Base-by-base conservation (phyloP, 2,329 filamentous ascomycete genomes). In the Grosmannia serpens region DNA sequence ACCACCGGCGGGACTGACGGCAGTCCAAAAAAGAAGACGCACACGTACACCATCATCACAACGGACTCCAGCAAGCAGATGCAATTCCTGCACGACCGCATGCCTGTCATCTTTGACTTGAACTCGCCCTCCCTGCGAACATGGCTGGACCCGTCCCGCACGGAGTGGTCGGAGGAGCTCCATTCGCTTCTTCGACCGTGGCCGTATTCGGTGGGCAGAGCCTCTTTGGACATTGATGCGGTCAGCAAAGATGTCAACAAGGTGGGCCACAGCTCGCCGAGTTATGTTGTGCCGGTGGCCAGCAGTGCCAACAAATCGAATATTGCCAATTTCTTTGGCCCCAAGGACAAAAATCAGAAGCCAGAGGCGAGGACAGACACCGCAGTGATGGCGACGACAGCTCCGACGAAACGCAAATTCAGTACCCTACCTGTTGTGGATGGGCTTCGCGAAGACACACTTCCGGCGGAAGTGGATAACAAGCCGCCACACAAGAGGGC, bases 11-110 rank as follows among this genome's bases (percentile, higher is more conserved):
- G 86, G 85, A 59, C 20, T 22, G 5, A 49, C 1, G 47, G 53
- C 27, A 56, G 58, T 46, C 51, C 64, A 35, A 63, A 65, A 66
- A 51, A 80, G 88, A 62, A 88, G 69, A 73, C 84, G 6, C 96
- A 92, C 69, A 95, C 90, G 0, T 99, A 96, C 71, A 92, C 91
- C 1, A 84, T 99, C 68, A 92, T 97, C 70, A 99, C 94, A 1
- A 97, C 92, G 1, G 81, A 86, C 61, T 88, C 90, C 9, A 96
- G 92, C 66, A 77, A 85, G 62, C 87, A 92, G 69, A 77, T 97
- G 54, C 84, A 78, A 31, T 97, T 96, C 64, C 76, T 99, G 22
- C 94, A 99, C 69, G 87, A 95, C 67, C 85, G 94, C 20, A 99
- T 99, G 94, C 94, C 94, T 0, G 92, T 96, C 7, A 88, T 97